Conservation (phyloP, 1,139 yeast genomes). For the Zygoascus hellenicus region DNA sequence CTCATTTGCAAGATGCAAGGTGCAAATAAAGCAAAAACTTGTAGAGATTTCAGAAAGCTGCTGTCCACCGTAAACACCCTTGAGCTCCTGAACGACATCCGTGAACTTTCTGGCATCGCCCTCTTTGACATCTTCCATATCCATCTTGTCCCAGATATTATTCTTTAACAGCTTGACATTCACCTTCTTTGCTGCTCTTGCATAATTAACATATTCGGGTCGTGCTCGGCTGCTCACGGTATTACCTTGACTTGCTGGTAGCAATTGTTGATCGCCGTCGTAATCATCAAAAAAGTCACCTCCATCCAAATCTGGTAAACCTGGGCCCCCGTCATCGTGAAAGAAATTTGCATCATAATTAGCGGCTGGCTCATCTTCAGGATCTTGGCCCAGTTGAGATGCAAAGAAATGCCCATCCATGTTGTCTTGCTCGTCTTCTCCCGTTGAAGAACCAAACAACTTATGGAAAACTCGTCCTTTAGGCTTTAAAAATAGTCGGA, state of each 20-base stretch:
- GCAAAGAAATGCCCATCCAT: slow-evolving; percentile 73
- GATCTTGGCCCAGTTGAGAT: slow-evolving; percentile 27
- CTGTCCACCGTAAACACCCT: slow-evolving; percentile 31
- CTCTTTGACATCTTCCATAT: slow-evolving; percentile 18
- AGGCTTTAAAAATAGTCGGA: slow-evolving; percentile 68
- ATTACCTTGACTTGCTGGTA: not conserved
- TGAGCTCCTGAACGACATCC: slow-evolving; percentile 39
- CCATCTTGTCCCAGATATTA: slow-evolving; percentile 65
- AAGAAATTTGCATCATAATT: slow-evolving; percentile 45
- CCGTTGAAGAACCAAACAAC: slow-evolving; percentile 9
- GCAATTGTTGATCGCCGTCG: slow-evolving; percentile 7
- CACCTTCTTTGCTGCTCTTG: slow-evolving; percentile 78
- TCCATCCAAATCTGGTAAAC: slow-evolving; percentile 19
- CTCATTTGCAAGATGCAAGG: slow-evolving; percentile 84
- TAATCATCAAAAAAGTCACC: slow-evolving; percentile 11
- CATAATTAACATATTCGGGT: slow-evolving; percentile 65
- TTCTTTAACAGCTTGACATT: slow-evolving; percentile 76
- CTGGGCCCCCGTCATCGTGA: slow-evolving; percentile 32
- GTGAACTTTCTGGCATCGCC: slow-evolving; percentile 38
- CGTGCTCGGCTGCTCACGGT: slow-evolving; percentile 29
- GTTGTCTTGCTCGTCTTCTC: slow-evolving; percentile 18
- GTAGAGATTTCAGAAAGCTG: slow-evolving; percentile 63
- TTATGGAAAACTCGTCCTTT: slow-evolving; percentile 26
- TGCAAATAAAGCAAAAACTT: slow-evolving; percentile 79
- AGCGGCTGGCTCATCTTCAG: slow-evolving; percentile 25